These are phyloP conservation scores for Schizonepeta tenuifolia DNA, from an alignment of 257 asterid genomes.

Conservation along the genomic window DNA sequence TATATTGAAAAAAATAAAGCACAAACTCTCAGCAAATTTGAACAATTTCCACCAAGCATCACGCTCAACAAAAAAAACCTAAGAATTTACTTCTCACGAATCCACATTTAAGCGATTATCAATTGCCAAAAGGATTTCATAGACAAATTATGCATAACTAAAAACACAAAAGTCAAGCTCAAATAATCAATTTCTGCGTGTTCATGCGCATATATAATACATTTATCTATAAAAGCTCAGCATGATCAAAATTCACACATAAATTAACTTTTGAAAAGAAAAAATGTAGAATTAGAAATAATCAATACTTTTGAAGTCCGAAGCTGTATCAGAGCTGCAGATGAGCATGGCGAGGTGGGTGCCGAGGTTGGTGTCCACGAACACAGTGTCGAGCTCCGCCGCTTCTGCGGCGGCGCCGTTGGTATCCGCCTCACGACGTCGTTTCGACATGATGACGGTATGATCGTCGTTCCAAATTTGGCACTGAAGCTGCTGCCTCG, in stretches of 20 bases:
- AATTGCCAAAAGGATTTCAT: not conserved
- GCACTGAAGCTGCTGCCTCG: constrained; percentile 17
- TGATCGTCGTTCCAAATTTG: not conserved
- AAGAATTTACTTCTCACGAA: not conserved
- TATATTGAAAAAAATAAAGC: not conserved
- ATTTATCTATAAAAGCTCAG: not conserved
- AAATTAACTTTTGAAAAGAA: not conserved
- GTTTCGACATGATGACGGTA: constrained; percentile 50
- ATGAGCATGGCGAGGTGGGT: constrained; percentile 58
- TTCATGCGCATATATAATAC: not conserved
- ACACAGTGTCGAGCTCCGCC: constrained; percentile 40
- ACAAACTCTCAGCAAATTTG: not conserved
- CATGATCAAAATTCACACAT: not conserved
- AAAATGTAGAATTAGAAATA: not conserved
- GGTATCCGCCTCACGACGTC: constrained; percentile 48
- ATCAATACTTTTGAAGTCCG: constrained; percentile 58
- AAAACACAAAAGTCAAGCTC: not conserved
- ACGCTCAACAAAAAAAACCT: not conserved
- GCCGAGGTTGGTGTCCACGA: constrained; percentile 69
- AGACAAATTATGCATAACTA: not conserved
- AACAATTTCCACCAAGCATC: constrained; percentile 4
- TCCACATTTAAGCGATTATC: not conserved
- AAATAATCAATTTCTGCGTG: not conserved
- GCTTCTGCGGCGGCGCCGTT: constrained; percentile 27
- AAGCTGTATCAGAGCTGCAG: constrained; percentile 52